Percentiles rank a stretch among this genome's conserved stretches.
Conservation (phyloP, 108 stramenopile genomes). For the Skeletonema marinoi region DNA sequence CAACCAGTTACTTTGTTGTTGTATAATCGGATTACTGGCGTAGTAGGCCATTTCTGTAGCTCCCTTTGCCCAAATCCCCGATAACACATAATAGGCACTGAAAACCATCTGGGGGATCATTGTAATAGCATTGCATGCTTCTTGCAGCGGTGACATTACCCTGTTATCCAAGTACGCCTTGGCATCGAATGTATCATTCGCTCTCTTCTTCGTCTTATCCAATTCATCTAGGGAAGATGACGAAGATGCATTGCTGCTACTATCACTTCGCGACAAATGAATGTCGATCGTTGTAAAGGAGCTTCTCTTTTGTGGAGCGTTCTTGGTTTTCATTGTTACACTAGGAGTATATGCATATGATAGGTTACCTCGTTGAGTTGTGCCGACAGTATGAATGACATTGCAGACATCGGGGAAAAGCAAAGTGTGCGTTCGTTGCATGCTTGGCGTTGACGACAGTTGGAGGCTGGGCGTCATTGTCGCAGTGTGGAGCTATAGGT, state of each 20-base stretch:
- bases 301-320: not conserved
- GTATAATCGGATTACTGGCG: no score
- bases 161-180: constrained; percentile 46
- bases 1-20: not conserved
- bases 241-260: not conserved
- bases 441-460: no score
- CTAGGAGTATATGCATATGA: no score
- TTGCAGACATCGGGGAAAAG: no score
- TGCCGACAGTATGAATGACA: no score
- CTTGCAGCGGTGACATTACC: constrained; percentile 77
- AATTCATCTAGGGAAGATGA: not conserved
- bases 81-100: constrained; percentile 57
- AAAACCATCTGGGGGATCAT: constrained; percentile 64
- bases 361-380: no score
- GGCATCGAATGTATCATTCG: constrained; percentile 12
- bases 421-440: no score
- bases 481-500: no score
- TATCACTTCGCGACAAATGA: not conserved
- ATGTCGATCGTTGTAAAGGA: not conserved
- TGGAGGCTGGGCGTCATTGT: no score
- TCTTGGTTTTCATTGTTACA: not conserved
- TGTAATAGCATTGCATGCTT: constrained; percentile 73
- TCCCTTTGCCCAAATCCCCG: constrained; percentile 59
- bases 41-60: not conserved
- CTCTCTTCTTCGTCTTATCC: not conserved